Evolutionary conservation across 495 filamentous ascomycete genomes (phyloP).

Genomic region (Penicillium crystallinum): DNA sequence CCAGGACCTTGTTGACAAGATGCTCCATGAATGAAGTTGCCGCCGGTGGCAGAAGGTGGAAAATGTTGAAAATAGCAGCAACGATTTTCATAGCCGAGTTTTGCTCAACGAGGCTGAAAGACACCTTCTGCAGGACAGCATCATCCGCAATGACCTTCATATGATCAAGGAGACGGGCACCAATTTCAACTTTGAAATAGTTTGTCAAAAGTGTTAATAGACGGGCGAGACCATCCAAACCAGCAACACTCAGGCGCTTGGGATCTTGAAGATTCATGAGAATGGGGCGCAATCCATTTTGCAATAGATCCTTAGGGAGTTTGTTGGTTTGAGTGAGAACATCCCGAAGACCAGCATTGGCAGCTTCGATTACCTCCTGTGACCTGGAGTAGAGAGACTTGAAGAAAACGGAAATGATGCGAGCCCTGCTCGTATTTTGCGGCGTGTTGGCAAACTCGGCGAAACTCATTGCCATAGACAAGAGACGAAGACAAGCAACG

Average conservation of each 20-base stretch:
- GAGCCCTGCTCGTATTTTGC: slow-evolving; percentile 67
- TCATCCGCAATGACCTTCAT: slow-evolving; percentile 86
- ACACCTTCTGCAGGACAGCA: slow-evolving; percentile 74
- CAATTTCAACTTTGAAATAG: slow-evolving; percentile 99
- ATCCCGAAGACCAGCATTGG: slow-evolving; percentile 77
- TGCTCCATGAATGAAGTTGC: slow-evolving; percentile 86
- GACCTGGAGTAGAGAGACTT: slow-evolving; percentile 92
- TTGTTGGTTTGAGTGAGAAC: slow-evolving; percentile 86
- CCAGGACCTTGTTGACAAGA: slow-evolving; percentile 80
- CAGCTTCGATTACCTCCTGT: slow-evolving; percentile 86
- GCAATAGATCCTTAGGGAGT: slow-evolving; percentile 89
- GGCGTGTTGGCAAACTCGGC: slow-evolving; percentile 72
- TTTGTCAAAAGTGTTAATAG: slow-evolving; percentile 88
- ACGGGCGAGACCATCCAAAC: slow-evolving; percentile 84
- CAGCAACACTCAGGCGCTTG: slow-evolving; percentile 80
- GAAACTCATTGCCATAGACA: slow-evolving; percentile 89
- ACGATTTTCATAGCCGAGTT: slow-evolving; percentile 87
- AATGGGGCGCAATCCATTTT: slow-evolving; percentile 90
- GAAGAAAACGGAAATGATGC: slow-evolving; percentile 95
- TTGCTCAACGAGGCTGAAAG: slow-evolving; percentile 90
- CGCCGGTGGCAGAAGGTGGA: slow-evolving; percentile 84
- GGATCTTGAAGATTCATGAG: slow-evolving; percentile 94
- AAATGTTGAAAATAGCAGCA: slow-evolving; percentile 90
- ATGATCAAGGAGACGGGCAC: slow-evolving; percentile 82
- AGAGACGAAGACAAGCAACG: slow-evolving; percentile 86